Evolutionary conservation across 2,329 filamentous ascomycete species (phyloP).

Genomic region (Dactylellina cionopaga): DNA sequence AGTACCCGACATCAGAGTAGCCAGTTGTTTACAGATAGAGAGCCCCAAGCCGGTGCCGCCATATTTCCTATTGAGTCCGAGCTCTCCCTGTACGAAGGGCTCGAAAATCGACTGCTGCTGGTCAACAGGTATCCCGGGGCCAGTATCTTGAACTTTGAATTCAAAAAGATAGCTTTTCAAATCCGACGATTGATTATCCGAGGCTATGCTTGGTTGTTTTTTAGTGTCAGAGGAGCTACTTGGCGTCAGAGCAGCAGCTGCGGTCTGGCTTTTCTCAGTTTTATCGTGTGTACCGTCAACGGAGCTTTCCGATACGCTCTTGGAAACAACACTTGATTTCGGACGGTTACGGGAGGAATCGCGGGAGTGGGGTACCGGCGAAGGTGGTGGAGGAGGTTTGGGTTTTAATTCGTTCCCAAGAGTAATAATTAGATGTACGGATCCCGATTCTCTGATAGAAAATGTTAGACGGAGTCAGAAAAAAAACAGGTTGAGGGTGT

Average conservation of each 20-base stretch:
- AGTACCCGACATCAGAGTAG: constrained; percentile 84
- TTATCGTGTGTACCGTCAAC: constrained; percentile 18
- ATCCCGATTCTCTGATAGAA: constrained; percentile 22
- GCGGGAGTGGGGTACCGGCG: constrained; percentile 19
- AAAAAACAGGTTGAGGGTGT: not conserved
- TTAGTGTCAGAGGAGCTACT: not conserved
- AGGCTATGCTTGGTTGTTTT: constrained; percentile 31
- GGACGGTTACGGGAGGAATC: constrained; percentile 43
- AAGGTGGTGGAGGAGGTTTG: constrained; percentile 16
- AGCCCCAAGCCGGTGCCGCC: constrained; percentile 88
- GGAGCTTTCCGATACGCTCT: constrained; percentile 29
- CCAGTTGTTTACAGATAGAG: constrained; percentile 88
- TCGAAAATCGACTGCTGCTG: constrained; percentile 88
- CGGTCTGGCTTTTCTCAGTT: not conserved
- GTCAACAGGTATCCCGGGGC: constrained; percentile 81
- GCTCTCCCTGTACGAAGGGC: constrained; percentile 89
- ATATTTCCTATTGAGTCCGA: constrained; percentile 87
- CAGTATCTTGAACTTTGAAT: constrained; percentile 88
- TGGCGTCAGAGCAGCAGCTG: not conserved
- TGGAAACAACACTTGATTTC: constrained; percentile 12
- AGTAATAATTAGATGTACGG: constrained; percentile 33
- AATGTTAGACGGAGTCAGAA: not conserved
- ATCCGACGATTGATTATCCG: constrained; percentile 12
- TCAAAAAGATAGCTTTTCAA: constrained; percentile 74
- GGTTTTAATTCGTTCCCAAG: constrained; percentile 25